These are phyloP conservation scores for Eutypa lata DNA, from an alignment of 2,329 filamentous ascomycete species.

Conservation along the genomic window DNA sequence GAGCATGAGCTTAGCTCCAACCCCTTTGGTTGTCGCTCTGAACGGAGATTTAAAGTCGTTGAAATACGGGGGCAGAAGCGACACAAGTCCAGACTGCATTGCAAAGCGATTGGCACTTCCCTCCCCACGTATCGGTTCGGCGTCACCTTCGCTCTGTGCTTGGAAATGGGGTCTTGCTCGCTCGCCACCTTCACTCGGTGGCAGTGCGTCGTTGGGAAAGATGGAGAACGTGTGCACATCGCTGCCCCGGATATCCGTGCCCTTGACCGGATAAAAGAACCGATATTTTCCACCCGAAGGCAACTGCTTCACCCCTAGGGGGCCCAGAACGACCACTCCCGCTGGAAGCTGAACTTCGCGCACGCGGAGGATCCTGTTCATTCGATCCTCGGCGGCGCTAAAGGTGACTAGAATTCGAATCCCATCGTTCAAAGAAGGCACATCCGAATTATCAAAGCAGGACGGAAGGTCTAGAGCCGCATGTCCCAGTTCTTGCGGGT, in stretches of 20 bases:
- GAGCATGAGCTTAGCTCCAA: no score
- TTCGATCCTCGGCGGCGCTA: not conserved
- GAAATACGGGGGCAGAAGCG: no score
- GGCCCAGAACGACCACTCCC: not conserved
- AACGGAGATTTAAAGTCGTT: no score
- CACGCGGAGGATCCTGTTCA: not conserved
- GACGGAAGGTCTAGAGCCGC: not conserved
- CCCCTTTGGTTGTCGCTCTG: no score
- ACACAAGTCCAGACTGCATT: no score
- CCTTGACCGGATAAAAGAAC: not conserved
- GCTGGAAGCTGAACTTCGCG: not conserved
- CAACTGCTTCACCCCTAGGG: not conserved
- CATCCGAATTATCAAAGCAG: no score
- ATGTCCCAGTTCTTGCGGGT: not conserved
- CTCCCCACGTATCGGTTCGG: not conserved
- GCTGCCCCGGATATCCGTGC: not conserved
- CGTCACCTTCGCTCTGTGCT: not conserved
- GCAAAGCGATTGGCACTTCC: no score
- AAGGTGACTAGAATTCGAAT: not conserved
- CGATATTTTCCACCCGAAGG: not conserved
- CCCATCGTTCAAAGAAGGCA: not conserved
- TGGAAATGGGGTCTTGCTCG: not conserved
- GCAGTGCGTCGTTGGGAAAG: not conserved
- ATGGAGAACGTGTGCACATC: not conserved
- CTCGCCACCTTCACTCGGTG: not conserved